Conservation (phyloP, 441 rosid genomes). For the Gossypium schwendimanii region DNA sequence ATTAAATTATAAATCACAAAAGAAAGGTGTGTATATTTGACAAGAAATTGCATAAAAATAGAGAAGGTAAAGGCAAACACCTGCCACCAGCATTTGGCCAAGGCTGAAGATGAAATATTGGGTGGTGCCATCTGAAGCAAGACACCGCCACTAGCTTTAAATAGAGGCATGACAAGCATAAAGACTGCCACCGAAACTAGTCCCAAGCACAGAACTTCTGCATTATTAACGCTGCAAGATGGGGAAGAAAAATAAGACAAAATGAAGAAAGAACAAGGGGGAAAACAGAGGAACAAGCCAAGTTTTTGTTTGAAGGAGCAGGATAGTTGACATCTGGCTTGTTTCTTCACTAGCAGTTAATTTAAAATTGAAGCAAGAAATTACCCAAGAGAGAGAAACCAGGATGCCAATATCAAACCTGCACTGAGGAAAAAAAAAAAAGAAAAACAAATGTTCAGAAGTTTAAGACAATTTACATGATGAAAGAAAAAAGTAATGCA, state of each 20-base stretch:
- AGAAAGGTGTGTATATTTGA: neutral
- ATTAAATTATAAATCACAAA: neutral
- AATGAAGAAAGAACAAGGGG: neutral
- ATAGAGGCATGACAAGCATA: constrained; percentile 83
- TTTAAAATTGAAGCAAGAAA: constrained; percentile 11
- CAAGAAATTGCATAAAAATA: neutral
- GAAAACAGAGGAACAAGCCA: neutral
- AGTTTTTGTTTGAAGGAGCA: neutral
- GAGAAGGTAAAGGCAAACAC: constrained; percentile 25
- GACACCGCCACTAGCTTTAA: constrained; percentile 65
- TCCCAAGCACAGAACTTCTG: constrained; percentile 88
- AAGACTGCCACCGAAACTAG: constrained; percentile 73
- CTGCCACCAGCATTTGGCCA: constrained; percentile 89
- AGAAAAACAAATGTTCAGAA: constrained; percentile 21
- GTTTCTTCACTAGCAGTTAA: neutral
- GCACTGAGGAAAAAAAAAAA: constrained; percentile 51
- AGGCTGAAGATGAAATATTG: constrained; percentile 69
- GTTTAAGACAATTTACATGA: constrained; percentile 25
- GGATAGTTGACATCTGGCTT: neutral
- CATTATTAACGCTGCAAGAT: constrained; percentile 69
- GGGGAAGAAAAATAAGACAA: constrained; percentile 9
- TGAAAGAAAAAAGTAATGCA: neutral
- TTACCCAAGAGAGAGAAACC: constrained; percentile 93
- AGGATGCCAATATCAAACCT: constrained; percentile 90
- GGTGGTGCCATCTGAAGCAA: constrained; percentile 98